phyloP scores from a whole-genome alignment of 345 rosid genomes.

The Syzygium aqueum region DNA sequence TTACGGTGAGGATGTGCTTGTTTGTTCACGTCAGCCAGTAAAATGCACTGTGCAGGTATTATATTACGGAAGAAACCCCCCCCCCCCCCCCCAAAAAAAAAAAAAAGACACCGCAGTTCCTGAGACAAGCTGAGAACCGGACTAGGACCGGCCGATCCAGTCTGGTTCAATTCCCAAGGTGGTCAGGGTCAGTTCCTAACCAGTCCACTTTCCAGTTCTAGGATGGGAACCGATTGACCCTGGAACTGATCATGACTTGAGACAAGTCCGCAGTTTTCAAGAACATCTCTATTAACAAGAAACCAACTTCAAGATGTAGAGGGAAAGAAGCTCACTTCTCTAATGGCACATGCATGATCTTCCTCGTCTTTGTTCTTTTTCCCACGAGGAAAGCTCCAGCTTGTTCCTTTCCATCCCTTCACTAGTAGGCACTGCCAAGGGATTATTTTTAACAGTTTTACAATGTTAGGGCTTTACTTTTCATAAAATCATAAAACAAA shows the following conservation, averaged over 20 bases:
- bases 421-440: slow-evolving; percentile 61
- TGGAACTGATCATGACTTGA: not conserved
- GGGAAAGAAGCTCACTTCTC: slow-evolving; percentile 52
- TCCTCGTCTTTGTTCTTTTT: slow-evolving; percentile 99
- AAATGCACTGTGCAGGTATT: too few relatives aligned
- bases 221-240: too few relatives aligned
- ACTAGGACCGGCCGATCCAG: too few relatives aligned
- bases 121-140: too few relatives aligned
- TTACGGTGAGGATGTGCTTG: too few relatives aligned
- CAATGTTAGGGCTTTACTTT: not conserved
- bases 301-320: not conserved
- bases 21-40: too few relatives aligned
- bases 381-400: slow-evolving; percentile 99
- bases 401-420: slow-evolving; percentile 98
- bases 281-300: not conserved
- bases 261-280: not conserved
- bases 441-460: not conserved
- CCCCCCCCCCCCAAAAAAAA: too few relatives aligned
- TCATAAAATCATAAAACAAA: not conserved
- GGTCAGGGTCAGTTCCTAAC: too few relatives aligned
- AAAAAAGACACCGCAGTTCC: too few relatives aligned
- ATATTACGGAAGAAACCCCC: too few relatives aligned
- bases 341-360: slow-evolving; percentile 90
- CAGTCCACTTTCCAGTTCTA: too few relatives aligned
- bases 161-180: too few relatives aligned